phyloP scores from a whole-genome alignment of 805 yeast species.

The Ogataea neopini region DNA sequence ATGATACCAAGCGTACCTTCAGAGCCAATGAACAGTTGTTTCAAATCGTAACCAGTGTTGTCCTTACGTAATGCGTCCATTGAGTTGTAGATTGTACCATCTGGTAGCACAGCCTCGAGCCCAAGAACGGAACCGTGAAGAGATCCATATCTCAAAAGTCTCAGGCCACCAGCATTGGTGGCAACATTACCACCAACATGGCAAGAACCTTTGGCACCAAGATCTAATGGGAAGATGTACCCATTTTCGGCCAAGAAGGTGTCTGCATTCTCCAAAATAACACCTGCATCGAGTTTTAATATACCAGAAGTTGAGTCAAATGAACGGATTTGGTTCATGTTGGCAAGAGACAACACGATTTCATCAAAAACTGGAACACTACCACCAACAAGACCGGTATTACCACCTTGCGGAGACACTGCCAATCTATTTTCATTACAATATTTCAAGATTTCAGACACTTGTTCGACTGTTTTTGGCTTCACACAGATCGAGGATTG shows the following conservation, averaged over 20 bases:
- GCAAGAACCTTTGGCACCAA: constrained; percentile 97
- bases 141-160: constrained; percentile 86
- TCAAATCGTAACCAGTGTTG: constrained; percentile 92
- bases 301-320: constrained; percentile 85
- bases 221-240: constrained; percentile 86
- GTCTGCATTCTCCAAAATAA: constrained; percentile 85
- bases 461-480: constrained; percentile 80
- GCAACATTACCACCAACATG: constrained; percentile 95
- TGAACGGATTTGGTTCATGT: constrained; percentile 74
- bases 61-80: constrained; percentile 89
- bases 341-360: constrained; percentile 67
- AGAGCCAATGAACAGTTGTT: constrained; percentile 89
- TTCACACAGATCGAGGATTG: constrained; percentile 76
- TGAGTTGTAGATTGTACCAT: constrained; percentile 79
- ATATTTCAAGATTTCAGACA: constrained; percentile 72
- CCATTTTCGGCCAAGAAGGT: constrained; percentile 74
- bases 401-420: constrained; percentile 96
- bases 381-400: constrained; percentile 95
- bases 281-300: constrained; percentile 87
- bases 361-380: constrained; percentile 92
- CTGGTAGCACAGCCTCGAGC: constrained; percentile 87
- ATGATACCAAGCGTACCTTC: constrained; percentile 92
- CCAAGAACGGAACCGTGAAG: constrained; percentile 92
- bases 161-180: constrained; percentile 93
- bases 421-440: constrained; percentile 79